Conservation (phyloP, 2,329 filamentous ascomycete species). For the Fonsecaea pedrosoi region DNA sequence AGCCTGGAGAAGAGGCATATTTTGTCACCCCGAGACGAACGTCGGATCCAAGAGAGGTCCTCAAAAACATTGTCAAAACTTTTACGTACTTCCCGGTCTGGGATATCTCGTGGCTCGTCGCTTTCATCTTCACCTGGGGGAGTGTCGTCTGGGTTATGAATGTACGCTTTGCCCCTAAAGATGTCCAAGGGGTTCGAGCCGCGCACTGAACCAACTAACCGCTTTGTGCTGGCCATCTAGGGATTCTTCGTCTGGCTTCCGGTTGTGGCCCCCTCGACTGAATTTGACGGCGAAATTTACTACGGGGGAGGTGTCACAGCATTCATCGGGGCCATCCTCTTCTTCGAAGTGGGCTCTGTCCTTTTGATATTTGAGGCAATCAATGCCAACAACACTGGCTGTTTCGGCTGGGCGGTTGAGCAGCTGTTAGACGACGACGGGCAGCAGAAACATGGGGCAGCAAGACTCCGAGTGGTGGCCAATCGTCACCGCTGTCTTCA, state of each 20-base stretch:
- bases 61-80: constrained; percentile 55
- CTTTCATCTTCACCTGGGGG: constrained; percentile 61
- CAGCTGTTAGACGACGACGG: constrained; percentile 50
- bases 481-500: constrained; percentile 31
- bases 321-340: constrained; percentile 71
- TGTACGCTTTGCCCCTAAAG: constrained; percentile 10
- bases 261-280: constrained; percentile 54
- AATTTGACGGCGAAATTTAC: constrained; percentile 54
- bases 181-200: not conserved
- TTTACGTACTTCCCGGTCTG: constrained; percentile 59
- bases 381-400: constrained; percentile 69
- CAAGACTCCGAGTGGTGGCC: constrained; percentile 21
- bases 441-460: constrained; percentile 2
- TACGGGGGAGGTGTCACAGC: constrained; percentile 67
- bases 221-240: constrained; percentile 2
- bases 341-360: constrained; percentile 70
- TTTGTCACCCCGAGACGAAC: constrained; percentile 47
- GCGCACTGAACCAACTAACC: not conserved
- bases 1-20: constrained; percentile 38
- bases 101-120: constrained; percentile 65
- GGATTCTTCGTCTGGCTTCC: constrained; percentile 66
- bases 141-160: constrained; percentile 63
- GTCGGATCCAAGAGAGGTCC: constrained; percentile 43
- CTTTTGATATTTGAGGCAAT: constrained; percentile 71
- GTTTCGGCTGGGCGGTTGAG: constrained; percentile 73